A percentile compares a stretch with the other conserved stretches of the same genome.
These are phyloP conservation scores for Shiraia sp. DNA, from an alignment of 2,329 filamentous ascomycete genomes.

Conservation along the genomic window DNA sequence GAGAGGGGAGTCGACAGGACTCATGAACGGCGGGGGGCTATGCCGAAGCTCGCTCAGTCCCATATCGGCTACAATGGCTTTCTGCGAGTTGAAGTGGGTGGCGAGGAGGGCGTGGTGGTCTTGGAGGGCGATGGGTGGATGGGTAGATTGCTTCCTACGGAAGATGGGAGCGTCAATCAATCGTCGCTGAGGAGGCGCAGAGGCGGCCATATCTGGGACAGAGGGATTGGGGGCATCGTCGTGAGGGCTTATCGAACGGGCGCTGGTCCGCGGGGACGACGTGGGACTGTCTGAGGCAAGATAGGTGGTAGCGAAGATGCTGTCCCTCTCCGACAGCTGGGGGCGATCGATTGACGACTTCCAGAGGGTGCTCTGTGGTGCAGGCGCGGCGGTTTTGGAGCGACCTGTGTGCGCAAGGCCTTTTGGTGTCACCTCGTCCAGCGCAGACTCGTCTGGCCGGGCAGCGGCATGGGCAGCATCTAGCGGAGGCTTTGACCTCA, in stretches of 20 bases:
- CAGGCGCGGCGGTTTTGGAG: slow-evolving; percentile 44
- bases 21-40: slow-evolving; percentile 44
- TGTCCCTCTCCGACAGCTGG: slow-evolving; percentile 64
- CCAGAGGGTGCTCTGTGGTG: slow-evolving; percentile 38
- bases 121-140: slow-evolving; percentile 27
- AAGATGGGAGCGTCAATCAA: slow-evolving; percentile 37
- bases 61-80: slow-evolving; percentile 23
- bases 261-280: slow-evolving; percentile 41
- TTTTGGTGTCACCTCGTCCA: slow-evolving; percentile 34
- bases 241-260: slow-evolving; percentile 17
- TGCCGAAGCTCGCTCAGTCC: slow-evolving; percentile 25
- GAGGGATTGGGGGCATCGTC: slow-evolving; percentile 35
- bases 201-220: slow-evolving; percentile 34
- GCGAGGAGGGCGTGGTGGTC: slow-evolving; percentile 37
- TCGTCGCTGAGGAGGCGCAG: slow-evolving; percentile 35
- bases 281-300: slow-evolving; percentile 55
- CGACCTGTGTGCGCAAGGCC: slow-evolving; percentile 43
- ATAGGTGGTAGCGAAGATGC: slow-evolving; percentile 67
- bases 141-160: slow-evolving; percentile 34
- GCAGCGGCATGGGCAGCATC: slow-evolving; percentile 24
- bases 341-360: slow-evolving; percentile 47
- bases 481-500: slow-evolving; percentile 42
- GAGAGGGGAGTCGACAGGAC: slow-evolving; percentile 42
- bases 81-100: slow-evolving; percentile 37
- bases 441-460: slow-evolving; percentile 20